phyloP scores from a whole-genome alignment of 805 yeast genomes.

The Metschnikowia rubicola region DNA sequence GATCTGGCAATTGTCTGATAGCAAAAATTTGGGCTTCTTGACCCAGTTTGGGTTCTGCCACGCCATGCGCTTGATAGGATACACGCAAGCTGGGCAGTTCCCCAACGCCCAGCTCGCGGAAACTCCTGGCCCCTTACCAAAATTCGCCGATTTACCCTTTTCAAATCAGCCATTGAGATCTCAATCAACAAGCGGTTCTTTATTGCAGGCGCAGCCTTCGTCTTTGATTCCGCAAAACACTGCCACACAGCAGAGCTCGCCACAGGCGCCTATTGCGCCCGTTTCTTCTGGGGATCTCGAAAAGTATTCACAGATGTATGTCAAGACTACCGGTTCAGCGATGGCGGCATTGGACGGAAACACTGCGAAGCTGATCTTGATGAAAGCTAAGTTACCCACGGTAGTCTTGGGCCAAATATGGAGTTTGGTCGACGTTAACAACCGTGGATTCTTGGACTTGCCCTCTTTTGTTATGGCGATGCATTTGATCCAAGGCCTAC shows the following conservation, averaged over 20 bases:
- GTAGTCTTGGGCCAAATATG: conserved; percentile 80
- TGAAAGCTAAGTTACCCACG: conserved; percentile 84
- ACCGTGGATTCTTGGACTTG: conserved; percentile 67
- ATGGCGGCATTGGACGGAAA: conserved; percentile 62
- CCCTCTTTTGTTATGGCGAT: conserved; percentile 86
- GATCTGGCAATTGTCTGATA: conserved; percentile 93
- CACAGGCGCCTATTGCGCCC: conserved; percentile 25
- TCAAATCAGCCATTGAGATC: conserved; percentile 24
- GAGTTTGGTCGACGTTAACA: conserved; percentile 77
- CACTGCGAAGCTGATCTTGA: conserved; percentile 80
- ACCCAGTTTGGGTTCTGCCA: conserved; percentile 76
- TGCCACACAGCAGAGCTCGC: conserved; percentile 29
- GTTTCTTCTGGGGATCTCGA: conserved; percentile 56
- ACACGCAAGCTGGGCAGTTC: conserved; percentile 70
- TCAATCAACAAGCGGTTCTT: conserved; percentile 36
- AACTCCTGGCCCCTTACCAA: conserved; percentile 61
- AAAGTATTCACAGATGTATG: conserved; percentile 68
- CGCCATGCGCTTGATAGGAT: conserved; percentile 87
- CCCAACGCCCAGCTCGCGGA: conserved; percentile 52
- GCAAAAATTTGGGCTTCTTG: conserved; percentile 79
- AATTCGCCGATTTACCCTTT: conserved; percentile 39
- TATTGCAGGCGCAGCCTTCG: conserved; percentile 41
- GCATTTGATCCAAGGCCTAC: conserved; percentile 85
- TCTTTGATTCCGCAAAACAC: conserved; percentile 34
- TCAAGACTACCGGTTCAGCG: conserved; percentile 57